Base-by-base conservation (phyloP, 2,329 filamentous ascomycete genomes). In the Colletotrichum australisinense region DNA sequence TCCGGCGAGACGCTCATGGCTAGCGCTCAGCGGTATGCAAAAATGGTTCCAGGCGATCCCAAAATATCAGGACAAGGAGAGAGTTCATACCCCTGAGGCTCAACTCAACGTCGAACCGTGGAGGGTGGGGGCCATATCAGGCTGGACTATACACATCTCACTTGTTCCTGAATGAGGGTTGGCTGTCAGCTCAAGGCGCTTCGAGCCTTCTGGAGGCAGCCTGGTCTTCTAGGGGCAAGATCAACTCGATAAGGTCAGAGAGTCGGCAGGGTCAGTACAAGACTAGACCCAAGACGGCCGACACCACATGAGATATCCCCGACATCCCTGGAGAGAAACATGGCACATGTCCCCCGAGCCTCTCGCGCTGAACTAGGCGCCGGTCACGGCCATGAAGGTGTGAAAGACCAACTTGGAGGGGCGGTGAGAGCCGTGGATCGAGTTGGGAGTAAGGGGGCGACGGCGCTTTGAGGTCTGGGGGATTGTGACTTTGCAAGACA, bases 401-500 rank as follows among this genome's bases (percentile, higher is more conserved):
- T 58, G 71, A 66, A 66, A 42, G 19, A 28, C 42, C 55, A 28
- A 19, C 32, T 53, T 58, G 55, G 60, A 71, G 59, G 71, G 71
- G 67, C 49, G 49, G 62, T 19, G 66, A 57, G 55, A 65, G 53
- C 22, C 66, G 52, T 46, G 55, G 55, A 64, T 72, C 63, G 55
- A 46, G 19, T 24, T 42, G 49, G 30, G 58, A 63, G 28, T 14
- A 52, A 46, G 57, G 58, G 24, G 65, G 14, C 59, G 35, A 42
- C 46, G 49, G 60, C 62, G 67, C 60, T 65, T 72, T 69, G 58
- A 52, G 42, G 42, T 12, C 26, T 26, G 58, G 64, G 38, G 22
- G 42, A 49, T 55, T 72, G 46, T 46, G 30, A 69, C 59, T 69
- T 60, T 64, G 66, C 53, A 59, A 64, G 59, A 69, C 70, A 70